Conservation (phyloP, 2,329 filamentous ascomycete species). For the Escovopsis sp. region DNA sequence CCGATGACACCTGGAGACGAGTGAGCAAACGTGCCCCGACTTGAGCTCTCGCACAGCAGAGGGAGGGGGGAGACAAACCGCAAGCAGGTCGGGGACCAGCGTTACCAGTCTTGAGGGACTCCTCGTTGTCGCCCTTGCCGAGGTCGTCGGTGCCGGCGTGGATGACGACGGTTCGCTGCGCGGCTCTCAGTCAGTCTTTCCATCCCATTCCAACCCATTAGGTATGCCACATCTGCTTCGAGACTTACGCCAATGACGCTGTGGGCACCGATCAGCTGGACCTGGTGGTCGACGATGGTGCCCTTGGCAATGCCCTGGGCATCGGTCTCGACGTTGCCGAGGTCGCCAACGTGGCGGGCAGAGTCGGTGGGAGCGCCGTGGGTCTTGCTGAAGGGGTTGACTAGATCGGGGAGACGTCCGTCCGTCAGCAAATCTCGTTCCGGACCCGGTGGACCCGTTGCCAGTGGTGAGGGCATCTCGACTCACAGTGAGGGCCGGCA, state of each 20-base stretch:
- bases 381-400: conserved; percentile 89
- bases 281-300: conserved; percentile 59
- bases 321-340: conserved; percentile 96
- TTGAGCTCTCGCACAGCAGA: neutral
- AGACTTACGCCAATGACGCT: conserved; percentile 75
- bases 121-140: conserved; percentile 78
- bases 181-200: conserved; percentile 2
- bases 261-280: conserved; percentile 94
- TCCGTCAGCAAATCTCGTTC: conserved; percentile 3
- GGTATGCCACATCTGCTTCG: neutral
- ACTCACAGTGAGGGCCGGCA: conserved; percentile 90
- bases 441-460: neutral
- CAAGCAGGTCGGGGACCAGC: conserved; percentile 87
- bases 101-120: conserved; percentile 98
- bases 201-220: neutral
- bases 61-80: conserved; percentile 40
- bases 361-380: conserved; percentile 79
- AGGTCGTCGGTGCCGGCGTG: conserved; percentile 95
- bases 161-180: conserved; percentile 80
- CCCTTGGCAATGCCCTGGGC: conserved; percentile 81
- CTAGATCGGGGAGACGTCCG: conserved; percentile 28
- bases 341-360: conserved; percentile 86
- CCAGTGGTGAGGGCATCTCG: neutral
- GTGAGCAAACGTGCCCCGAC: conserved; percentile 1
- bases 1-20: conserved; percentile 60